A percentile compares a stretch with the other conserved stretches of the same genome.
Conservation (phyloP, 108 stramenopile genomes). For the Cylindrotheca closterium region DNA sequence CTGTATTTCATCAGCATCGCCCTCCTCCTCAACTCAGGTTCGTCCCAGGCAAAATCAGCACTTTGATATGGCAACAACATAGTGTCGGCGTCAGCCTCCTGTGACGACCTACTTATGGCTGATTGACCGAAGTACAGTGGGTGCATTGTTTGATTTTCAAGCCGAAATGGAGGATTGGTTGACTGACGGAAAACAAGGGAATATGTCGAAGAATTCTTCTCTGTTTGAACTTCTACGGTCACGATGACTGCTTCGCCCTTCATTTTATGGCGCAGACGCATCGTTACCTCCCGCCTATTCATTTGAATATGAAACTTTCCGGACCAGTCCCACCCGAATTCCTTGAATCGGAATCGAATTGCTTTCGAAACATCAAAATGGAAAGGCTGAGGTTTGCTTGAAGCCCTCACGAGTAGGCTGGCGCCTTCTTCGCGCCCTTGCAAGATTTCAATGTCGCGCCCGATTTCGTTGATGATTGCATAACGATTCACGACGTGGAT, state of each 20-base stretch:
- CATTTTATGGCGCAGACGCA: slow-evolving; percentile 56
- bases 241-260: slow-evolving; percentile 50
- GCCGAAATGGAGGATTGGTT: slow-evolving; percentile 53
- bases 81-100: slow-evolving; percentile 32
- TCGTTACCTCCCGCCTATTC: slow-evolving; percentile 53
- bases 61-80: slow-evolving; percentile 63
- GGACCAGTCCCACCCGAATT: slow-evolving; percentile 64
- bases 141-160: slow-evolving; percentile 64
- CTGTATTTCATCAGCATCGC: slow-evolving; percentile 27
- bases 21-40: slow-evolving; percentile 42
- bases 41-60: slow-evolving; percentile 67
- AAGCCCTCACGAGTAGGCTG: slow-evolving; percentile 28
- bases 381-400: slow-evolving; percentile 38
- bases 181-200: slow-evolving; percentile 42
- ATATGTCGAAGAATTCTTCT: slow-evolving; percentile 31
- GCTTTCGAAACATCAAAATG: slow-evolving; percentile 64
- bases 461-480: slow-evolving; percentile 47
- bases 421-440: slow-evolving; percentile 15
- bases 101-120: slow-evolving; percentile 5
- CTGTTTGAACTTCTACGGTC: slow-evolving; percentile 36
- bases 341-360: slow-evolving; percentile 59
- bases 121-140: slow-evolving; percentile 54
- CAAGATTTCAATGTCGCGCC: slow-evolving; percentile 62
- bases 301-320: slow-evolving; percentile 42
- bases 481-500: slow-evolving; percentile 61